phyloP scores from a whole-genome alignment of 2,329 filamentous ascomycete species.

The Sclerotinia glacialis region DNA sequence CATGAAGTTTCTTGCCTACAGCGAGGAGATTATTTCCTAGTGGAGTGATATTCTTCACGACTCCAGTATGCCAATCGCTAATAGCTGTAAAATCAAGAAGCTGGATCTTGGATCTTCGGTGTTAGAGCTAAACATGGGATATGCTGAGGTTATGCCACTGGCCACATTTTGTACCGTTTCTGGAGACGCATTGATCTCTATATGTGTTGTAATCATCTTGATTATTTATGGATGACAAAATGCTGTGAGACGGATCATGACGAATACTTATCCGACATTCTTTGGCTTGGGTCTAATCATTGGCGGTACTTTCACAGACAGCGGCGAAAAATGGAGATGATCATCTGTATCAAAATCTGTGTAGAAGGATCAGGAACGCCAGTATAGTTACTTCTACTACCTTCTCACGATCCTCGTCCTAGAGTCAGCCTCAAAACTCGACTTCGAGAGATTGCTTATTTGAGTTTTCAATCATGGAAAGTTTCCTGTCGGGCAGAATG shows the following conservation, averaged over 20 bases:
- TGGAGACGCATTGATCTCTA: not conserved
- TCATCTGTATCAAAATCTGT: constrained; percentile 36
- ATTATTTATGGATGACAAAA: not conserved
- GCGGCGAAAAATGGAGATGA: constrained; percentile 39
- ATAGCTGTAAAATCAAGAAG: not conserved
- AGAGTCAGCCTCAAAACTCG: not conserved
- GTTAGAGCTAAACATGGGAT: not conserved
- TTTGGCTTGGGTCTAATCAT: not conserved
- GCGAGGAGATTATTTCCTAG: not conserved
- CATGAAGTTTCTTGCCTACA: not conserved
- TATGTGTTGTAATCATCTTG: constrained; percentile 13
- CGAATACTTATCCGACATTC: too few relatives aligned
- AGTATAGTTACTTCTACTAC: not conserved
- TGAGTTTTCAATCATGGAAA: not conserved
- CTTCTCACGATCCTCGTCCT: not conserved
- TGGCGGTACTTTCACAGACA: constrained; percentile 37
- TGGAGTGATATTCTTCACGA: not conserved
- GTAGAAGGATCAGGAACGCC: not conserved
- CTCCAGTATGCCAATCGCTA: not conserved
- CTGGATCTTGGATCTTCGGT: not conserved
- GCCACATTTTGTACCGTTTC: not conserved
- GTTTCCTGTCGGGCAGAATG: not conserved
- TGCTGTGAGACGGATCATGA: too few relatives aligned
- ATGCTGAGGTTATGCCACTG: not conserved
- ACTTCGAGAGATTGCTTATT: not conserved